phyloP scores from a whole-genome alignment of 1,284 basidiomycete genomes.

The Fomes fomentarius region DNA sequence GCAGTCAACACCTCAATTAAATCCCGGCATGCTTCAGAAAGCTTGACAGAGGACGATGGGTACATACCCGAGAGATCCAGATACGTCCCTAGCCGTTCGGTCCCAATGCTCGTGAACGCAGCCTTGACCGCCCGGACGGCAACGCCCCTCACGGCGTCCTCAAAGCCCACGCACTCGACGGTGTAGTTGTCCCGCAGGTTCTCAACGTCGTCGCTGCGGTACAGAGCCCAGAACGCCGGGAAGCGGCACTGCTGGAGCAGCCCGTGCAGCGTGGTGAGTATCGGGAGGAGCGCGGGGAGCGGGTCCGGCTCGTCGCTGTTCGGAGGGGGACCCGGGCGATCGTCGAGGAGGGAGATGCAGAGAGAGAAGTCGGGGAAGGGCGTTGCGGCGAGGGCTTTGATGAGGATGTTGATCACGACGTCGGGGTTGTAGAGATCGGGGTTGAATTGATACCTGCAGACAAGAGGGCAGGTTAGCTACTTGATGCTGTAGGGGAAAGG shows the following conservation, averaged over 20 bases:
- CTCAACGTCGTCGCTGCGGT: constrained; percentile 69
- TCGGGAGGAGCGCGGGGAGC: constrained; percentile 74
- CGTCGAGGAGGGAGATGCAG: constrained; percentile 88
- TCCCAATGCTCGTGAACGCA: constrained; percentile 77
- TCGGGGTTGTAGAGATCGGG: constrained; percentile 91
- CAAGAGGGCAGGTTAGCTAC: background rate
- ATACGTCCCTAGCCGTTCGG: constrained; percentile 72
- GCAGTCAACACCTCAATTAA: no score
- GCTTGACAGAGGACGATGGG: no score
- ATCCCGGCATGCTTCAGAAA: no score
- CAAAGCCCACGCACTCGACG: constrained; percentile 80
- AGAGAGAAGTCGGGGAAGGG: constrained; percentile 94
- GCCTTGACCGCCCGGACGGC: constrained; percentile 78
- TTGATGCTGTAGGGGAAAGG: background rate
- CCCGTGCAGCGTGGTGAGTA: constrained; percentile 74
- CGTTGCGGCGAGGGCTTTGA: constrained; percentile 84
- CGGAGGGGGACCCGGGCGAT: constrained; percentile 54
- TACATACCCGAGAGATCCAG: constrained; percentile 70
- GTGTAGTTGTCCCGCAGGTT: constrained; percentile 84
- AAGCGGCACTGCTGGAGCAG: constrained; percentile 89
- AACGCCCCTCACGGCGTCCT: constrained; percentile 77
- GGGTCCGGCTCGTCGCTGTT: constrained; percentile 81
- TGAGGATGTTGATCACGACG: constrained; percentile 91
- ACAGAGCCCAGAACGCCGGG: constrained; percentile 85
- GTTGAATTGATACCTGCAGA: constrained; percentile 92